Conservation (phyloP, 768 basidiomycete species). For the Psilocybe sp. region DNA sequence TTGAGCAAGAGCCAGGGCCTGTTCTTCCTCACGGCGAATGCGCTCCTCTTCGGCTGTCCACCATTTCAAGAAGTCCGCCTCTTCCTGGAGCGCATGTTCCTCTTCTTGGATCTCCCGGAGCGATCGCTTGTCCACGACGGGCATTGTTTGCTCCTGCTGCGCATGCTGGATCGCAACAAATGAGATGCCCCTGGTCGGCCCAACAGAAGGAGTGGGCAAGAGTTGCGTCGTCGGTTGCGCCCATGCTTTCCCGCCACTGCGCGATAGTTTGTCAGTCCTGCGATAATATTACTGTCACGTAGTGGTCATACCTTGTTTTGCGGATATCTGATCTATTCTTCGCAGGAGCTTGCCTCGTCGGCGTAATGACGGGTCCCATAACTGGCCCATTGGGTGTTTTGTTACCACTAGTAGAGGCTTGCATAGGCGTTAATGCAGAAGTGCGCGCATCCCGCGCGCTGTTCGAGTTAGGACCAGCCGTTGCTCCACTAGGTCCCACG, state of each 20-base stretch:
- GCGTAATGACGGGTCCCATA: constrained; percentile 66
- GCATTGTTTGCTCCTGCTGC: constrained; percentile 55
- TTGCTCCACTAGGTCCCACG: too few species aligned
- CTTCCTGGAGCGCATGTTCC: constrained; percentile 61
- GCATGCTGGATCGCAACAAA: constrained; percentile 83
- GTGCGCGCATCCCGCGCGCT: too few species aligned
- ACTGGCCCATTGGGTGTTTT: constrained; percentile 22
- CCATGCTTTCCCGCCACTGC: constrained; percentile 61
- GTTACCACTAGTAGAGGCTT: constrained; percentile 6
- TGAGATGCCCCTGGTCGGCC: constrained; percentile 46
- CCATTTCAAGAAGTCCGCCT: constrained; percentile 85
- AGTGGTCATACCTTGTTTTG: constrained; percentile 47
- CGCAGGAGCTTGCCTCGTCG: constrained; percentile 43
- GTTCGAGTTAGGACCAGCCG: too few species aligned
- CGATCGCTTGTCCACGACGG: constrained; percentile 54
- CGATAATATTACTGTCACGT: neutral
- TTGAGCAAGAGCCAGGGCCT: constrained; percentile 34
- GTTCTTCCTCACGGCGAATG: constrained; percentile 35
- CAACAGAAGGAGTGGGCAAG: constrained; percentile 26
- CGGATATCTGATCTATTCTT: constrained; percentile 26
- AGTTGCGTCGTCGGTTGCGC: constrained; percentile 47
- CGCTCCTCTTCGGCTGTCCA: constrained; percentile 84
- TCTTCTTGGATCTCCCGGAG: constrained; percentile 86
- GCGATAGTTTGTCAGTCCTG: too few species aligned
- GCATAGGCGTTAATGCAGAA: neutral